These are phyloP conservation scores for Fomitopsis serialis DNA, from an alignment of 768 basidiomycete species.

Conservation along the genomic window DNA sequence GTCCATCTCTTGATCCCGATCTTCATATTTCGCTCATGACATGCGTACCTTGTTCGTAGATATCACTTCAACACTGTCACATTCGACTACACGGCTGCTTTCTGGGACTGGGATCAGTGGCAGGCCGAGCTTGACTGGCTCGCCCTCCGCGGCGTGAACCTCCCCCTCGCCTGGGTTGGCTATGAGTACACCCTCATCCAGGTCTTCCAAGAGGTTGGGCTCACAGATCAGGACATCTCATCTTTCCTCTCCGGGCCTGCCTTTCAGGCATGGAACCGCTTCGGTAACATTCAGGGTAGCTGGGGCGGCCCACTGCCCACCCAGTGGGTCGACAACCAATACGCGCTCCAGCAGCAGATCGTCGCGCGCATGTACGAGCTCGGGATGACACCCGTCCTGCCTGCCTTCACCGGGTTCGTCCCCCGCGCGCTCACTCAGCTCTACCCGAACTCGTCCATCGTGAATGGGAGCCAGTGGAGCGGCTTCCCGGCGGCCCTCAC, in stretches of 20 bases:
- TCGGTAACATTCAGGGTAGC: slow-evolving; percentile 37
- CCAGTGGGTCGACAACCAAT: slow-evolving; percentile 35
- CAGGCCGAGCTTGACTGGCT: slow-evolving; percentile 36
- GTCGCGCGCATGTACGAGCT: slow-evolving; percentile 34
- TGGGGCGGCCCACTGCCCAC: slow-evolving; percentile 32
- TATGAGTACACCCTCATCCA: slow-evolving; percentile 33
- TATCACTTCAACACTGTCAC: slow-evolving; percentile 40
- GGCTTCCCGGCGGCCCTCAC: slow-evolving; percentile 29
- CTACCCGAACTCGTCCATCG: slow-evolving; percentile 31
- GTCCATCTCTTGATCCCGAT: not conserved
- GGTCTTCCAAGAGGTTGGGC: slow-evolving; percentile 32
- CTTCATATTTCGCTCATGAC: not conserved
- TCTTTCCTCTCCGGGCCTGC: slow-evolving; percentile 33
- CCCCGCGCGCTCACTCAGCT: slow-evolving; percentile 25
- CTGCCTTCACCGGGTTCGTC: slow-evolving; percentile 38
- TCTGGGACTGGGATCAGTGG: slow-evolving; percentile 36
- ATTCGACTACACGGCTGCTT: slow-evolving; percentile 35
- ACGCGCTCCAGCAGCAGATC: slow-evolving; percentile 30
- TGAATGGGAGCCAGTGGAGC: slow-evolving; percentile 30
- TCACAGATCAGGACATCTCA: slow-evolving; percentile 29
- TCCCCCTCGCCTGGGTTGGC: slow-evolving; percentile 37
- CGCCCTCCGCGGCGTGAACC: slow-evolving; percentile 34
- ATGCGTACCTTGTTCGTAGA: not conserved
- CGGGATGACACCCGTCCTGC: slow-evolving; percentile 38
- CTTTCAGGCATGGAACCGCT: slow-evolving; percentile 38